Evolutionary conservation across 805 yeast species (phyloP).

Genomic region (Metschnikowia dekortorum): DNA sequence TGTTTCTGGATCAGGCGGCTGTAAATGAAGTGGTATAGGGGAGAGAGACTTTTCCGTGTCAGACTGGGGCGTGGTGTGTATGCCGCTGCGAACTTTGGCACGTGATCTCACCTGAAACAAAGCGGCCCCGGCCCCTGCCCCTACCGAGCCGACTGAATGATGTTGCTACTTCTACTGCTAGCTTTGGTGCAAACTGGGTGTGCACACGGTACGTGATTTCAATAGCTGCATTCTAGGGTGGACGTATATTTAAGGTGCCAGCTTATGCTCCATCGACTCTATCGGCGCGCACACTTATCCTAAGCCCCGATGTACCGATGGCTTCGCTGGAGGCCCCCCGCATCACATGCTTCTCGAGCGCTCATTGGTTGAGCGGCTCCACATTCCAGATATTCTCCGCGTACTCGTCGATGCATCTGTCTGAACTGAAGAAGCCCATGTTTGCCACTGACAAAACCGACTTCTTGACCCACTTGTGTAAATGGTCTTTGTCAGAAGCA

Average conservation of each 20-base stretch:
- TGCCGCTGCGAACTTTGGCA: not conserved
- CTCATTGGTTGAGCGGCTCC: constrained; percentile 51
- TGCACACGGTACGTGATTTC: no score
- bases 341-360: no score
- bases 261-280: not conserved
- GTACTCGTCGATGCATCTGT: constrained; percentile 86
- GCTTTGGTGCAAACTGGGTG: no score
- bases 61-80: not conserved
- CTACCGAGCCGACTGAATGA: no score
- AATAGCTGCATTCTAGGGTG: not conserved
- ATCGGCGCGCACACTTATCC: not conserved
- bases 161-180: no score
- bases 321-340: no score
- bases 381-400: constrained; percentile 92
- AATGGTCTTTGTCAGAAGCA: constrained; percentile 47
- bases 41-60: not conserved
- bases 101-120: not conserved
- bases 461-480: constrained; percentile 69
- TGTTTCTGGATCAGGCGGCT: not conserved
- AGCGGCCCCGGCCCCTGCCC: no score
- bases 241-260: not conserved
- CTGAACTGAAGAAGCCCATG: constrained; percentile 90
- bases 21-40: not conserved
- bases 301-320: no score
- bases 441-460: constrained; percentile 78